Base-by-base conservation (phyloP, 2,329 filamentous ascomycete species). In the Fusarium piperis region DNA sequence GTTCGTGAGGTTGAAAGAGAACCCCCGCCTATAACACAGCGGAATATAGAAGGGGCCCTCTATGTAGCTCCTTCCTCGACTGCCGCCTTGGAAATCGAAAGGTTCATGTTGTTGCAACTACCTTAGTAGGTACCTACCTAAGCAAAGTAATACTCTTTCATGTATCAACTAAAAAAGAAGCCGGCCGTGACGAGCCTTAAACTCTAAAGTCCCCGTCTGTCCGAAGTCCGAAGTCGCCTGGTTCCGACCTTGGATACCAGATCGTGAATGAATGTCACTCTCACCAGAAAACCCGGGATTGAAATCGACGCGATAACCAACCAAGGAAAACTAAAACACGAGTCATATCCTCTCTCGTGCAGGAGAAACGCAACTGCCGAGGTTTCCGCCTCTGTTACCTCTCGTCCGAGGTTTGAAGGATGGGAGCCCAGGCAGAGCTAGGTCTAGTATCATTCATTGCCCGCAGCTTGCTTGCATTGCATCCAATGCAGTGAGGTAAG, bases 11-110 rank as follows among this genome's bases (percentile, higher is more conserved):
- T 26, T 46, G 41, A 46, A 41, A 66, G 52, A 53, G 35, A 30
- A 71, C 58, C 68, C 68, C 39, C 23, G 68, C 12, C 66, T 48
- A 69, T 69, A 71, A 61, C 10, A 56, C 8, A 4, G 46, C 35
- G 61, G 6, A 35, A 12, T 69, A 71, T 68, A 64, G 68, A 51
- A 59, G 58, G 58, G 67, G 55, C 61, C 60, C 30, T 60, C 41
- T 35, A 62, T 20, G 44, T 66, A 30, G 67, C 52, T 61, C 48
- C 46, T 67, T 46, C 56, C 57, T 41, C 18, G 41, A 46, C 41
- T 46, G 23, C 41, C 41, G 23, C 23, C 39, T 41, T 41, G 39
- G 41, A 46, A 46, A 41, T 41, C 41, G 23, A 46, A 46, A 20
- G 23, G 41, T 7, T 26, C 23, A 26, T 46, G 41, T 28, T 26